Evolutionary conservation across 768 basidiomycete species (phyloP).

Genomic region (Amanita polypyramis): DNA sequence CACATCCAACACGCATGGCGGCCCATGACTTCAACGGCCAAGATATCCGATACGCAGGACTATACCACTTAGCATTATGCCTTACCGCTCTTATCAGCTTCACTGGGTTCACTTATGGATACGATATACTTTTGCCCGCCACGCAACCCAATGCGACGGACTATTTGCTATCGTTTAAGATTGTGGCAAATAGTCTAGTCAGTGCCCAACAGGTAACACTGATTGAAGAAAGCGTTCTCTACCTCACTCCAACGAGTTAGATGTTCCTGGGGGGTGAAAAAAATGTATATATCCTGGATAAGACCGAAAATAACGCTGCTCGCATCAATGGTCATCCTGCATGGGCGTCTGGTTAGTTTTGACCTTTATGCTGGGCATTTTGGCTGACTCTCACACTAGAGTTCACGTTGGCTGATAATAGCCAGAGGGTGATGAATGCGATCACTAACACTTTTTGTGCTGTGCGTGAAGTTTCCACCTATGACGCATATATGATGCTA

Average conservation of each 20-base stretch:
- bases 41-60: too few relatives aligned
- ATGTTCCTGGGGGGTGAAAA: slow-evolving; percentile 59
- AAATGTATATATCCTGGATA: slow-evolving; percentile 74
- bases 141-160: too few relatives aligned
- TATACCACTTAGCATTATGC: too few relatives aligned
- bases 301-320: slow-evolving; percentile 58
- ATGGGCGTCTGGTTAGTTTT: slow-evolving; percentile 61
- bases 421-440: slow-evolving; percentile 61
- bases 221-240: too few relatives aligned
- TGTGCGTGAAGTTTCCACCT: slow-evolving; percentile 25
- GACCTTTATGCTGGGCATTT: neutral
- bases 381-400: neutral
- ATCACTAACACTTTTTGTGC: slow-evolving; percentile 79
- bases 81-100: too few relatives aligned
- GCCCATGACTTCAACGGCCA: too few relatives aligned
- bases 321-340: slow-evolving; percentile 49
- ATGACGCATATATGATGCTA: neutral
- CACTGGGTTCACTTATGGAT: too few relatives aligned
- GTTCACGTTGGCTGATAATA: slow-evolving; percentile 19
- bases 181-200: too few relatives aligned
- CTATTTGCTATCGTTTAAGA: too few relatives aligned
- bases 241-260: slow-evolving; percentile 17
- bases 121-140: too few relatives aligned
- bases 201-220: too few relatives aligned
- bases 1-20: too few relatives aligned